phyloP scores from a whole-genome alignment of 1,284 basidiomycete genomes.

The Cryptococcus sp. region DNA sequence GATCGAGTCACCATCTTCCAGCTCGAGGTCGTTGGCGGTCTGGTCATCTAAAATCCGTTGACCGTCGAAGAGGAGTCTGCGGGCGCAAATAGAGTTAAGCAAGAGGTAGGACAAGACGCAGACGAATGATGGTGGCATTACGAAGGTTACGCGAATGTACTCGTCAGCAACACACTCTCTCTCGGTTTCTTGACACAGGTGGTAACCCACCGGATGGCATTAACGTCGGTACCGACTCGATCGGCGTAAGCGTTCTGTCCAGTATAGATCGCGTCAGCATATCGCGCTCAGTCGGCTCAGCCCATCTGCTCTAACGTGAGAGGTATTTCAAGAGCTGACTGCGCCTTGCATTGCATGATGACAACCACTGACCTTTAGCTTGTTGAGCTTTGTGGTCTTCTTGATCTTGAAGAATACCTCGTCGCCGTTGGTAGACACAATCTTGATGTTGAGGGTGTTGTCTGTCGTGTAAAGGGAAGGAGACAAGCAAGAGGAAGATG shows the following conservation, averaged over 20 bases:
- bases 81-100: not conserved
- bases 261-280: slow-evolving; percentile 1
- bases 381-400: slow-evolving; percentile 87
- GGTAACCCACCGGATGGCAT: slow-evolving; percentile 73
- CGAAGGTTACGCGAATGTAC: not conserved
- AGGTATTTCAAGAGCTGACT: not conserved
- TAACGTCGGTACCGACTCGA: slow-evolving; percentile 87
- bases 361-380: slow-evolving; percentile 60
- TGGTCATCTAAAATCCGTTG: slow-evolving; percentile 77
- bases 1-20: slow-evolving; percentile 82
- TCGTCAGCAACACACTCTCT: not conserved
- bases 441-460: slow-evolving; percentile 81
- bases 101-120: not conserved
- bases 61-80: slow-evolving; percentile 84
- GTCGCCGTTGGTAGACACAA: slow-evolving; percentile 73
- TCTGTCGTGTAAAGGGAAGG: slow-evolving; percentile 44
- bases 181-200: not conserved
- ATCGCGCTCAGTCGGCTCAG: too few relatives aligned
- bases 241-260: slow-evolving; percentile 82
- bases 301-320: not conserved
- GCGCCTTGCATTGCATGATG: not conserved
- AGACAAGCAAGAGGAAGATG: not conserved
- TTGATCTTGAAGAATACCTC: slow-evolving; percentile 99
- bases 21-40: slow-evolving; percentile 76
- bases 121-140: not conserved